Evolutionary conservation across 1,284 basidiomycete genomes (phyloP).

Genomic region (Ganoderma multipileum): DNA sequence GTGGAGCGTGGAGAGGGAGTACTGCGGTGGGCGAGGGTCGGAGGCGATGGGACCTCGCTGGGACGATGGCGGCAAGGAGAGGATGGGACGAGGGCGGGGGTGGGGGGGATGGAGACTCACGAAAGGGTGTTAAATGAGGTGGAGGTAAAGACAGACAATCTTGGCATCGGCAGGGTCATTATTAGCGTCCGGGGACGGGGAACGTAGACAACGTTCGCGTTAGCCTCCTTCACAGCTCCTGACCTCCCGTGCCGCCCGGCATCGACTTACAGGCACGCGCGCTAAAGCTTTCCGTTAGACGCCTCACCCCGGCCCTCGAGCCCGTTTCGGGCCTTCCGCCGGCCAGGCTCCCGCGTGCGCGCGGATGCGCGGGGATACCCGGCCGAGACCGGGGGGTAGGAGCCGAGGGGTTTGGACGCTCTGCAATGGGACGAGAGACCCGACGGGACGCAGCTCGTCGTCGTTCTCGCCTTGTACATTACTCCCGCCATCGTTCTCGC

Average conservation of each 20-base stretch:
- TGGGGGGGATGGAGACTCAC: not conserved
- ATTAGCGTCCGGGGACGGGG: not conserved
- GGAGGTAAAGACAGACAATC: not conserved
- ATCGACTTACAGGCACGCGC: not conserved
- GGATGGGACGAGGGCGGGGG: constrained; percentile 1
- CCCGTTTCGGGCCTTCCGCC: not conserved
- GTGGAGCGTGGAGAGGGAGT: constrained; percentile 10
- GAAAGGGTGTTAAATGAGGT: not conserved
- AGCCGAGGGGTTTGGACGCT: not conserved
- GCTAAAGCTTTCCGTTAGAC: not conserved
- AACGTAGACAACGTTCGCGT: not conserved
- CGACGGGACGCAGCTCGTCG: constrained; percentile 16
- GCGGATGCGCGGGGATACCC: not conserved
- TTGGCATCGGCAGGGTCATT: not conserved
- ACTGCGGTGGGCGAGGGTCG: constrained; percentile 14
- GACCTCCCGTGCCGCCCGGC: not conserved
- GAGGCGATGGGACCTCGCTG: constrained; percentile 9
- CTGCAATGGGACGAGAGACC: constrained; percentile 2
- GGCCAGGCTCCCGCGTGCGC: not conserved
- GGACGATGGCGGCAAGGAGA: not conserved
- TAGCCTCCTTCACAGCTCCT: not conserved
- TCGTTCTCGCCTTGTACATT: constrained; percentile 25
- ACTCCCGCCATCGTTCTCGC: constrained; percentile 17
- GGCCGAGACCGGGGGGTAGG: constrained; percentile 8
- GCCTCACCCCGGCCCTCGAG: not conserved